phyloP scores from a whole-genome alignment of 1,139 yeast species.

The Candida gigantensis region DNA sequence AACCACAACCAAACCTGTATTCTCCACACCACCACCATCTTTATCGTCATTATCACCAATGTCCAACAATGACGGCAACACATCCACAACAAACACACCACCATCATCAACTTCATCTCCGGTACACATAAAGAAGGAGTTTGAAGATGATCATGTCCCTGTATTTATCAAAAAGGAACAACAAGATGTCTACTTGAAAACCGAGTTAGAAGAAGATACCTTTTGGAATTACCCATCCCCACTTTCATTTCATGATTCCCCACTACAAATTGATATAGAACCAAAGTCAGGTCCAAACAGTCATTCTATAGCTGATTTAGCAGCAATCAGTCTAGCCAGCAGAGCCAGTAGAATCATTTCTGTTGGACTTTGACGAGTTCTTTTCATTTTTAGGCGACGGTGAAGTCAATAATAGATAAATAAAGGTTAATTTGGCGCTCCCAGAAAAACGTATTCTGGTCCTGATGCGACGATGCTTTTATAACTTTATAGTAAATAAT shows the following conservation, averaged over 20 bases:
- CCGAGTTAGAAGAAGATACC: constrained; percentile 15
- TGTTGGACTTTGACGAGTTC: constrained; percentile 8
- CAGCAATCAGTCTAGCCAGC: constrained; percentile 9
- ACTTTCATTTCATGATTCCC: constrained; percentile 34
- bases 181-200: constrained; percentile 10
- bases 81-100: constrained; percentile 5
- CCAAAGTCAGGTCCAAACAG: constrained; percentile 3
- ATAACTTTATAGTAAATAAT: no score
- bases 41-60: constrained; percentile 3
- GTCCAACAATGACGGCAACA: constrained; percentile 1
- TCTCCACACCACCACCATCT: constrained; percentile 4
- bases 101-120: constrained; percentile 5
- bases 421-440: constrained; percentile 5
- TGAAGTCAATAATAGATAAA: constrained; percentile 6
- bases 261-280: constrained; percentile 8
- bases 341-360: constrained; percentile 9
- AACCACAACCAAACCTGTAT: constrained; percentile 5
- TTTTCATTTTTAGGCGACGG: constrained; percentile 7
- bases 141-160: constrained; percentile 2
- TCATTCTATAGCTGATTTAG: constrained; percentile 9
- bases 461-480: constrained; percentile 7
- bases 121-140: constrained; percentile 9
- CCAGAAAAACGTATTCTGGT: constrained; percentile 4
- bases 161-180: constrained; percentile 4
- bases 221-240: constrained; percentile 47